Base-by-base conservation (phyloP, 2,329 filamentous ascomycete genomes). In the Botrytis aclada region DNA sequence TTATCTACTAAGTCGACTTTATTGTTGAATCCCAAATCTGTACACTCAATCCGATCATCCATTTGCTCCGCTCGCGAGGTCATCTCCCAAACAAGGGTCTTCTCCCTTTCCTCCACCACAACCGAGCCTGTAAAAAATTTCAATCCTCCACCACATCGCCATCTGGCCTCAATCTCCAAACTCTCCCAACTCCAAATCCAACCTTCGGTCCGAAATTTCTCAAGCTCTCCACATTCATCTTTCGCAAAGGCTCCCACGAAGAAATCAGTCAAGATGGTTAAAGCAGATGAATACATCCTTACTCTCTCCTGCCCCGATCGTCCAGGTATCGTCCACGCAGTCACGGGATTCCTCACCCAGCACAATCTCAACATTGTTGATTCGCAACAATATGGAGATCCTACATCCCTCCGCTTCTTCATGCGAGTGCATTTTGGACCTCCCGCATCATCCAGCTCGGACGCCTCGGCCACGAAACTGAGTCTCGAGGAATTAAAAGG, bases 351-450 rank as follows among this genome's bases (percentile, higher is more conserved):
- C 78, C 88, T 96, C 75, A 92, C 92, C 64, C 83, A 87, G 75
- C 88, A 93, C 82, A 88, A 89, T 78, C 87, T 95, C 83, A 96
- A 94, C 83, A 93, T 96, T 81, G 85, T 95, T 76, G 92, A 96
- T 83, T 88, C 94, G 76, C 93, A 94, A 83, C 93, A 96, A 83
- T 96, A 93, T 85, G 92, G 90, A 60, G 93, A 95, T 83, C 88
- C 90, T 39, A 88, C 85, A 37, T 92, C 90, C 32, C 84, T 92
- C 80, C 91, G 88, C 73, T 96, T 96, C 85, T 96, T 96, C 84
- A 95, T 96, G 93, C 89, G 93, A 81, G 92, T 95, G 78, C 93
- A 95, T 82, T 95, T 95, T 79, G 91, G 89, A 16, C 88, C 91
- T 74, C 85, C 85, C 16, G 74, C 72, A 16, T 9, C 81, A 85